Conservation (phyloP, 2,329 filamentous ascomycete species). For the Coleophoma crateriformis region DNA sequence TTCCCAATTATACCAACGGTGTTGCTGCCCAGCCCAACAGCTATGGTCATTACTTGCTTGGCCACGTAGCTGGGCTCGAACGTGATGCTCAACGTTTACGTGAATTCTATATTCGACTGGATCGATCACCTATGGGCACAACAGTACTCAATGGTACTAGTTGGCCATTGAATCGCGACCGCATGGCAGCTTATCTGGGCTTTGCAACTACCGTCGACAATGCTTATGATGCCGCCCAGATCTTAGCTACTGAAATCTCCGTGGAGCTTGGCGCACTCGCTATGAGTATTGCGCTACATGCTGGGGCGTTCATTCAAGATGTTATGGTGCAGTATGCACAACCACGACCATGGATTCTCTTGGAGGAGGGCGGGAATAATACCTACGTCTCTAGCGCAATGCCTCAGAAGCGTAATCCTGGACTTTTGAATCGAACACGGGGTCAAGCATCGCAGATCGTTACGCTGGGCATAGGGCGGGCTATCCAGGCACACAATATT, state of each 20-base stretch:
- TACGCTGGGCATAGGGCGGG: neutral
- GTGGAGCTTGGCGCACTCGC: neutral
- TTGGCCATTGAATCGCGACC: slow-evolving; percentile 1
- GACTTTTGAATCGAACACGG: slow-evolving; percentile 1
- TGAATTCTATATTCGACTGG: neutral
- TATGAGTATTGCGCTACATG: neutral
- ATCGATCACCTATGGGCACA: slow-evolving; percentile 1
- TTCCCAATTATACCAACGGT: slow-evolving; percentile 4
- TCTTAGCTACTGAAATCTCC: slow-evolving; percentile 1
- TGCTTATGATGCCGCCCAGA: slow-evolving; percentile 3
- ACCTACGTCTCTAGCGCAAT: slow-evolving; percentile 2
- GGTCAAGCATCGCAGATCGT: neutral
- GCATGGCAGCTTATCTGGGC: slow-evolving; percentile 1
- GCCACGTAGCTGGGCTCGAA: slow-evolving; percentile 1
- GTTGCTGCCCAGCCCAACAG: slow-evolving; percentile 3
- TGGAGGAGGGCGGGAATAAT: neutral
- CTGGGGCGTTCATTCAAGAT: neutral
- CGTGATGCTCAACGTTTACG: slow-evolving; percentile 1
- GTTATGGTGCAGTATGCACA: slow-evolving; percentile 1
- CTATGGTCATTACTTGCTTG: slow-evolving; percentile 3
- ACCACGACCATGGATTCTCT: slow-evolving; percentile 1
- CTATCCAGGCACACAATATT: neutral
- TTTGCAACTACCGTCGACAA: slow-evolving; percentile 2
- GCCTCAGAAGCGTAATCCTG: slow-evolving; percentile 5
- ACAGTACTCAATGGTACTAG: slow-evolving; percentile 1